phyloP scores from a whole-genome alignment of 495 filamentous ascomycete genomes.

The Neurospora discreta region DNA sequence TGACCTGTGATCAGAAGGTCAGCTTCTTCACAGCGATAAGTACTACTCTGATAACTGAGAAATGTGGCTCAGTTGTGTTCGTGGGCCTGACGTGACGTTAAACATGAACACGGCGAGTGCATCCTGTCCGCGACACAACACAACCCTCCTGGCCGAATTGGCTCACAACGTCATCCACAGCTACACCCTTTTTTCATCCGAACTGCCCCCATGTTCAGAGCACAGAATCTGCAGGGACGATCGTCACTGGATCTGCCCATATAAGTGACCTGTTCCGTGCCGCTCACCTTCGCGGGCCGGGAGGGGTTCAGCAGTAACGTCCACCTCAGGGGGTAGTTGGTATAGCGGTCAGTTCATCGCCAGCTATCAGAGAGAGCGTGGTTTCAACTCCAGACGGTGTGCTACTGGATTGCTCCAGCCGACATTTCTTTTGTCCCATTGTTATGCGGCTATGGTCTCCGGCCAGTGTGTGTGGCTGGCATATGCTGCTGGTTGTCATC shows the following conservation, averaged over 20 bases:
- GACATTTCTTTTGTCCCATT: neutral
- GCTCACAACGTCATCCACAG: neutral
- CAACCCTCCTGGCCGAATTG: neutral
- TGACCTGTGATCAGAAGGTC: neutral
- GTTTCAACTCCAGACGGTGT: neutral
- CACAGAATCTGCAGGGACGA: neutral
- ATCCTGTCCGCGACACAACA: neutral
- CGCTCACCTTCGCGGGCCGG: neutral
- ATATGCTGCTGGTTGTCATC: neutral
- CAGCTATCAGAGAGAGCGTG: neutral
- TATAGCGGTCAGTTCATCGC: neutral
- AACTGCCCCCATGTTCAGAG: neutral
- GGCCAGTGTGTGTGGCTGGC: neutral
- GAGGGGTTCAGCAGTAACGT: neutral
- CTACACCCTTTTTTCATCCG: neutral
- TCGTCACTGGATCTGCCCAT: neutral
- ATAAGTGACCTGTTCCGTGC: neutral
- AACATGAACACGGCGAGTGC: neutral
- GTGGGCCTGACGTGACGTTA: neutral
- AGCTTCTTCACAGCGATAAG: neutral
- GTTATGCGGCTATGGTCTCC: neutral
- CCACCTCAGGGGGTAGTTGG: neutral
- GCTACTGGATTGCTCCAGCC: neutral
- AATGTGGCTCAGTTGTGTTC: neutral
- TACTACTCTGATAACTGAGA: neutral